Evolutionary conservation across 2,329 filamentous ascomycete genomes (phyloP), one percentile per base, ranked within the genome.

Genomic region (Sarocladiaceae sp.): DNA sequence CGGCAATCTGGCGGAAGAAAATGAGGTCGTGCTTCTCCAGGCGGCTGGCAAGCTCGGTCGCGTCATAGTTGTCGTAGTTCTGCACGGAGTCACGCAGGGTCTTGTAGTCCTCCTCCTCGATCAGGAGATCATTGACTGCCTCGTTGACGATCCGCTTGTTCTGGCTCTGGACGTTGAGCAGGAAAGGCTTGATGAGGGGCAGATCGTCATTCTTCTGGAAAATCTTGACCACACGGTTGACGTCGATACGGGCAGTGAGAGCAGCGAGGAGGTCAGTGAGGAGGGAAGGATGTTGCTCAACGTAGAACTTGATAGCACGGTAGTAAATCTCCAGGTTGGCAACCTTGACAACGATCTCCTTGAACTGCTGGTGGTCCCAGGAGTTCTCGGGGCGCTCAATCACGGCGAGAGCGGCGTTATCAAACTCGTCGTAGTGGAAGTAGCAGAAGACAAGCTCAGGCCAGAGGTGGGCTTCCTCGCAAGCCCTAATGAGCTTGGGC

Each of bases 331-430:
- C 95, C 64, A 99, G 75, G 74, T 99, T 99, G 64, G 92, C 90
- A 59, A 97, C 93, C 82, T 99, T 99, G 73, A 96, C 85, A 53
- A 96, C 80, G 50, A 96, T 97, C 67, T 99, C 95, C 80, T 99
- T 99, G 85, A 99, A 99, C 47, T 95, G 94, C 69, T 97, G 91
- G 74, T 99, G 94, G 70, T 99, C 95, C 94, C 94, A 99, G 1
- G 94, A 92, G 76, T 97, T 95, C 59, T 95, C 87, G 12, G 94
- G 89, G 60, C 91, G 90, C 77, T 99, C 94, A 83, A 99, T 99
- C 76, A 99, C 96, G 17, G 94, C 90, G 52, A 99, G 80, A 46
- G 92, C 91, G 40, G 94, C 94, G 65, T 99, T 97, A 72, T 99
- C 95, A 71, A 88, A 97, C 68, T 99, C 95, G 59, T 99, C 95